Evolutionary conservation across 441 rosid species (phyloP), one percentile per base, ranked within the genome.

Genomic region (Brassica hybrid): DNA sequence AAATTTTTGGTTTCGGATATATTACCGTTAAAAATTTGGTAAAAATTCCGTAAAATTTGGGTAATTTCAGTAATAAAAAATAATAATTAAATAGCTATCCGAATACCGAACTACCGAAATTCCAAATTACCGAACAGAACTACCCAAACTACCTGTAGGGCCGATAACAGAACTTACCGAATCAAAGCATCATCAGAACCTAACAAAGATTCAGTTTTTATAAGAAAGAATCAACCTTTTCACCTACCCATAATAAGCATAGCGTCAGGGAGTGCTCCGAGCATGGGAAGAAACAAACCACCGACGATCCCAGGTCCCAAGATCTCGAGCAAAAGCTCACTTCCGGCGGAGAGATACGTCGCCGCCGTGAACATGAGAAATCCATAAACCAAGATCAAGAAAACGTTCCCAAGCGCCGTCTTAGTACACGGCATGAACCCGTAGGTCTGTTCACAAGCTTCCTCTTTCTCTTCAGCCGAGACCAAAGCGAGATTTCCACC

Each of bases 221-320:
- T 6, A 2, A 72, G 2, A 48, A 50, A 50, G 57, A 50, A 50
- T n/a, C 54, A 48, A 54, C 8, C 16, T 0, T 70, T 70, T 48
- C 2, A 74, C 81, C 32, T 88, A 93, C 99, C 97, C 50, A 93
- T 85, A 65, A 95, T 93, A 65, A 95, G 94, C 98, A 95, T 87
- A 67, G 99, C 99, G 75, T 95, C 99, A 1, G 99, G 99, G 19
- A 95, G 93, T 0, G 99, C 99, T 1, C 99, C 97, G 3, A 95
- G 99, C 0, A 87, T 76, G 8, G 99, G 99, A 71, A 95, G 92
- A 48, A 95, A 84, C 79, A 95, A 84, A 43, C 99, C 99, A n/a
- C 99, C 99, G 36, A 95, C 82, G 43, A 95, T 72, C 1, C 99
- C 99, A 12, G 99, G 98, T 7, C 99, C 99, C 38, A 93, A 76